phyloP scores from a whole-genome alignment of 495 filamentous ascomycete genomes.

The Trichoderma asperelloides region DNA sequence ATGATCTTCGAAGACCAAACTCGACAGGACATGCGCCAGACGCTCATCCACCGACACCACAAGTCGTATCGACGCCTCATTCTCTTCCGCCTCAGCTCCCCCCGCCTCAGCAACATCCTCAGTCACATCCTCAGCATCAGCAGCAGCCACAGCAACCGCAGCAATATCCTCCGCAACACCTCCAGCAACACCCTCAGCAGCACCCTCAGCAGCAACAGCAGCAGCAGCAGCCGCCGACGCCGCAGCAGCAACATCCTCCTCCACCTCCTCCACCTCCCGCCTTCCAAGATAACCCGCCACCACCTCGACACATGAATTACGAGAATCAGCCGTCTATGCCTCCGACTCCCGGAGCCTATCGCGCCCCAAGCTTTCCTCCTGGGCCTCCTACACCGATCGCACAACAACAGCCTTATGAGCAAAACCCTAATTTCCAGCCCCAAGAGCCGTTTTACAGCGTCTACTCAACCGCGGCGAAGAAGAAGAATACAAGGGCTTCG shows the following conservation, averaged over 20 bases:
- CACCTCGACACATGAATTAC: conserved; percentile 37
- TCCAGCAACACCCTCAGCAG: conserved; percentile 20
- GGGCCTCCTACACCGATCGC: conserved; percentile 31
- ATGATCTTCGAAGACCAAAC: conserved; percentile 9
- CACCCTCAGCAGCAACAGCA: conserved; percentile 20
- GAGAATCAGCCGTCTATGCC: conserved; percentile 31
- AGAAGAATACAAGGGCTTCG: conserved; percentile 43
- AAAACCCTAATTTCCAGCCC: conserved; percentile 24
- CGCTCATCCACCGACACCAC: conserved; percentile 18
- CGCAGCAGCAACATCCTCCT: conserved; percentile 19
- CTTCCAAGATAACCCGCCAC: conserved; percentile 33
- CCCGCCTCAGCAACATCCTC: conserved; percentile 20
- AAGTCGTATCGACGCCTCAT: not conserved
- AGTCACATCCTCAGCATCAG: conserved; percentile 9
- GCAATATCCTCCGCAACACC: conserved; percentile 19
- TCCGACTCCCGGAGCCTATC: conserved; percentile 30
- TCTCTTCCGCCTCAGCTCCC: conserved; percentile 13
- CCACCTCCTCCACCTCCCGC: conserved; percentile 21
- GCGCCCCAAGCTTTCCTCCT: conserved; percentile 36
- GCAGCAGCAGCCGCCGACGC: conserved; percentile 8
- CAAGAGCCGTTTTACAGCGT: conserved; percentile 25
- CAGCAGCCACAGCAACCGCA: conserved; percentile 15
- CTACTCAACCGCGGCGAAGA: conserved; percentile 32
- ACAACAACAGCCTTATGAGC: conserved; percentile 30
- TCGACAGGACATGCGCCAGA: conserved; percentile 11